Evolutionary conservation across 176 grass and related monocot species (phyloP).

Genomic region (Chrysopogon serrulatus): DNA sequence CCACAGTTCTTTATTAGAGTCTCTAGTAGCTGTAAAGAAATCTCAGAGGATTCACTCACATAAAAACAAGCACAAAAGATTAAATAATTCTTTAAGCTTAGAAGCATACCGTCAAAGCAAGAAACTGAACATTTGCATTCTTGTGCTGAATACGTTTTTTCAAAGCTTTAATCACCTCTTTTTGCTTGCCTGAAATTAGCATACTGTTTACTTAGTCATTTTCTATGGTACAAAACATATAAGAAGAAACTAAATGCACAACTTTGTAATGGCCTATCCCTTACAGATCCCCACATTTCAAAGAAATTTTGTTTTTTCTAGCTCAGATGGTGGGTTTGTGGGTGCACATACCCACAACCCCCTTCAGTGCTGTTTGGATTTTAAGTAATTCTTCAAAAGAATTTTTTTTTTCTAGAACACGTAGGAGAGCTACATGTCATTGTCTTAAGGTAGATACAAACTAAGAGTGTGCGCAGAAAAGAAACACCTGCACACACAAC

Average conservation of each 20-base stretch:
- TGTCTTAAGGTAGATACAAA: too few species aligned
- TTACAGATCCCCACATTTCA: not conserved
- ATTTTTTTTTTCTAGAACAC: too few species aligned
- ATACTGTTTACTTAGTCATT: not conserved
- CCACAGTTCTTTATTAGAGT: conserved; percentile 88
- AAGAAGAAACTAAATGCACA: not conserved
- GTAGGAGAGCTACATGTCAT: too few species aligned
- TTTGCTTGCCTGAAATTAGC: conserved; percentile 62
- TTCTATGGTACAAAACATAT: not conserved
- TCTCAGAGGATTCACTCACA: conserved; percentile 10
- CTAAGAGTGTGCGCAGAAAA: too few species aligned
- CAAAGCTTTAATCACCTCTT: conserved; percentile 84
- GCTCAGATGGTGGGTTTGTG: not conserved
- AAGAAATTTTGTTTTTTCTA: not conserved
- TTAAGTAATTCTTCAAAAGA: not conserved
- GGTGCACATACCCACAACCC: not conserved
- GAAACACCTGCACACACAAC: too few species aligned
- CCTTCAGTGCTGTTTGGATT: not conserved
- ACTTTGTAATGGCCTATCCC: not conserved
- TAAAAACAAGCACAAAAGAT: not conserved
- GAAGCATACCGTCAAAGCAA: conserved; percentile 71
- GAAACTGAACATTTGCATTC: conserved; percentile 67
- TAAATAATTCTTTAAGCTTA: not conserved
- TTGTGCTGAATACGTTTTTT: conserved; percentile 94
- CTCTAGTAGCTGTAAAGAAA: conserved; percentile 62